phyloP scores from a whole-genome alignment of 139 green algal genomes.

The Pedinophyceae sp. region DNA sequence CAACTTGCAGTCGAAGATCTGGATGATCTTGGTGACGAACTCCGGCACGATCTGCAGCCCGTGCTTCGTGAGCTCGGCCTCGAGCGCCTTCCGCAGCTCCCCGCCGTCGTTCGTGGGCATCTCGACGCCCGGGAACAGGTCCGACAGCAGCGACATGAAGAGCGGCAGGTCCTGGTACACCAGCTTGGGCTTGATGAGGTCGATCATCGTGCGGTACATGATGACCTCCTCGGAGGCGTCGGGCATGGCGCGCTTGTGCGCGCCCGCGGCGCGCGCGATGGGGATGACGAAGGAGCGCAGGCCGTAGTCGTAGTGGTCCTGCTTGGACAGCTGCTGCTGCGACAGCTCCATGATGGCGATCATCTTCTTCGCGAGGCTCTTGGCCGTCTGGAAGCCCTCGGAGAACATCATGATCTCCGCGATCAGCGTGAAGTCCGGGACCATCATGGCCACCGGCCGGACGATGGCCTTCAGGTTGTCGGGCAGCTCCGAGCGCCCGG shows the following conservation, averaged over 20 bases:
- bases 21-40: slow-evolving; percentile 71
- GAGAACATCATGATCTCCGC: slow-evolving; percentile 79
- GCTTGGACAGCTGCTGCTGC: slow-evolving; percentile 73
- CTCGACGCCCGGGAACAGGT: slow-evolving; percentile 73
- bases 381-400: slow-evolving; percentile 61
- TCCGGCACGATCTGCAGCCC: slow-evolving; percentile 61
- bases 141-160: slow-evolving; percentile 61
- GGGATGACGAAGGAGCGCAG: slow-evolving; percentile 71
- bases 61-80: slow-evolving; percentile 38
- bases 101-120: slow-evolving; percentile 37
- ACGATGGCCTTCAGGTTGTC: slow-evolving; percentile 63
- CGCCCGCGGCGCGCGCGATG: slow-evolving; percentile 56
- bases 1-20: slow-evolving; percentile 83
- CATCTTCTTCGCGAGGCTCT: slow-evolving; percentile 72
- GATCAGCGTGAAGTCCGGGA: slow-evolving; percentile 75
- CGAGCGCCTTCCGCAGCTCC: slow-evolving; percentile 36
- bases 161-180: slow-evolving; percentile 67
- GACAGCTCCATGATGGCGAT: slow-evolving; percentile 73
- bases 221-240: slow-evolving; percentile 63
- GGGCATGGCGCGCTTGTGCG: slow-evolving; percentile 52
- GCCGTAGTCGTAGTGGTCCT: slow-evolving; percentile 75
- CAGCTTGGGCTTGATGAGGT: slow-evolving; percentile 76
- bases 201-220: slow-evolving; percentile 63
- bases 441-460: slow-evolving; percentile 74
- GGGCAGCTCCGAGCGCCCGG: slow-evolving; percentile 39